Conservation (phyloP, 2,329 filamentous ascomycete species). For the Penicillium sp. region DNA sequence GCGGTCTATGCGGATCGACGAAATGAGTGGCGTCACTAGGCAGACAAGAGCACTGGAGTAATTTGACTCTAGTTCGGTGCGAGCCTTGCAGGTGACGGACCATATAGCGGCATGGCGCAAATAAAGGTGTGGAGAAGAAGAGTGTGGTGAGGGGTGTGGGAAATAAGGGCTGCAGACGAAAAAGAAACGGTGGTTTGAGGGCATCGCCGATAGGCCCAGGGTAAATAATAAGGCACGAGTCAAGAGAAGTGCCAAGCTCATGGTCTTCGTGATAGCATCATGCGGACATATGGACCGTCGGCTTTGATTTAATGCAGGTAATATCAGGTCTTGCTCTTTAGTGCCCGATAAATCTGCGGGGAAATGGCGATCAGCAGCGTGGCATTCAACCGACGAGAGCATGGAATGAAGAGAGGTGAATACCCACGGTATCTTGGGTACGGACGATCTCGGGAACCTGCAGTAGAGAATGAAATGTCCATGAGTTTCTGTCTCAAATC, state of each 20-base stretch:
- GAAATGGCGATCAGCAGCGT: conserved; percentile 20
- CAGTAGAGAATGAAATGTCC: conserved; percentile 11
- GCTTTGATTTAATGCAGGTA: conserved; percentile 3
- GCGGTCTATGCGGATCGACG: conserved; percentile 25
- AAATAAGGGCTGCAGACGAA: neutral
- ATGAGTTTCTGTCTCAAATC: conserved; percentile 18
- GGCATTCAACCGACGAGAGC: neutral
- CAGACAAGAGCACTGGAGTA: neutral
- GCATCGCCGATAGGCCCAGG: conserved; percentile 1
- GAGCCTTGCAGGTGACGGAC: conserved; percentile 20
- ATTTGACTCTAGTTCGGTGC: conserved; percentile 2
- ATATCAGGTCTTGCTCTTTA: conserved; percentile 1
- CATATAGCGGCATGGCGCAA: conserved; percentile 21
- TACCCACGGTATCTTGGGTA: neutral
- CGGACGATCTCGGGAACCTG: conserved; percentile 14
- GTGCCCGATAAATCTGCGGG: conserved; percentile 16
- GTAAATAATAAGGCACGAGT: neutral
- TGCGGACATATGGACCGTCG: conserved; percentile 14
- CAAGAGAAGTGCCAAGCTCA: conserved; percentile 11
- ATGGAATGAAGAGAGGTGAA: neutral
- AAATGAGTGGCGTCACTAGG: conserved; percentile 8
- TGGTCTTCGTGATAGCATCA: conserved; percentile 22
- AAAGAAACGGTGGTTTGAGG: neutral
- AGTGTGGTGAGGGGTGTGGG: neutral
- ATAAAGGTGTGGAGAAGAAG: conserved; percentile 23